A percentile compares a stretch with the other conserved stretches of the same genome.
Evolutionary conservation across 495 filamentous ascomycete genomes (phyloP).

Genomic region (Trichodelitschia bisporula): DNA sequence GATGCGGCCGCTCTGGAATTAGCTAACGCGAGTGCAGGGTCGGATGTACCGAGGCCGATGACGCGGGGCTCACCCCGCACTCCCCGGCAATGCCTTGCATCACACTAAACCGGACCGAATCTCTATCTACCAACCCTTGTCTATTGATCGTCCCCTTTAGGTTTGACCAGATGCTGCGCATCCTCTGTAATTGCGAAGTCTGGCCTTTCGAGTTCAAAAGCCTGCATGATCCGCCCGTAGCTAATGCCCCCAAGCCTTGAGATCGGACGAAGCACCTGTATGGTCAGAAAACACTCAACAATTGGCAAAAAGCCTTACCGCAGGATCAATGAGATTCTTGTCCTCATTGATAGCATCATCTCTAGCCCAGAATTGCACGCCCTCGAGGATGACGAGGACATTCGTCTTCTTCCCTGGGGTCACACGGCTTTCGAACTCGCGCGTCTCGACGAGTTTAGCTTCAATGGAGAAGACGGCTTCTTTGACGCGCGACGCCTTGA

Average conservation of each 20-base stretch:
- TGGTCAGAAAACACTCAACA: slow-evolving; percentile 1
- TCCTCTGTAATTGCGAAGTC: too few relatives aligned
- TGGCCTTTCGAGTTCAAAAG: neutral
- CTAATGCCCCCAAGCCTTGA: too few relatives aligned
- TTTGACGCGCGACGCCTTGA: slow-evolving; percentile 46
- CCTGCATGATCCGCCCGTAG: slow-evolving; percentile 2
- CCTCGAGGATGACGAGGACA: slow-evolving; percentile 58
- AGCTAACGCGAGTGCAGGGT: too few relatives aligned
- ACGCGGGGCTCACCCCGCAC: too few relatives aligned
- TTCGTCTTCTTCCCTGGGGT: slow-evolving; percentile 47
- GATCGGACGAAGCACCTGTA: slow-evolving; percentile 19
- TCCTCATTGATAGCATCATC: slow-evolving; percentile 74
- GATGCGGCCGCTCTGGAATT: too few relatives aligned
- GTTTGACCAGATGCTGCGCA: too few relatives aligned
- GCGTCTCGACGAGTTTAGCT: slow-evolving; percentile 43
- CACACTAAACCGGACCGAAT: too few relatives aligned
- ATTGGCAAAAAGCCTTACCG: slow-evolving; percentile 8
- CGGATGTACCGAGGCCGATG: too few relatives aligned
- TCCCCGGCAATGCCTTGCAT: too few relatives aligned
- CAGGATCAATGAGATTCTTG: slow-evolving; percentile 42
- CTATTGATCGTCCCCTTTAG: too few relatives aligned
- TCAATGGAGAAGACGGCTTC: slow-evolving; percentile 71
- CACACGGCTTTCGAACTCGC: slow-evolving; percentile 48
- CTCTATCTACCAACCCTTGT: too few relatives aligned
- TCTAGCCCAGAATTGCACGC: slow-evolving; percentile 64